A percentile compares a stretch with the other conserved stretches of the same genome.
Conservation (phyloP, 2,329 filamentous ascomycete genomes). For the Cordyceps javanica region DNA sequence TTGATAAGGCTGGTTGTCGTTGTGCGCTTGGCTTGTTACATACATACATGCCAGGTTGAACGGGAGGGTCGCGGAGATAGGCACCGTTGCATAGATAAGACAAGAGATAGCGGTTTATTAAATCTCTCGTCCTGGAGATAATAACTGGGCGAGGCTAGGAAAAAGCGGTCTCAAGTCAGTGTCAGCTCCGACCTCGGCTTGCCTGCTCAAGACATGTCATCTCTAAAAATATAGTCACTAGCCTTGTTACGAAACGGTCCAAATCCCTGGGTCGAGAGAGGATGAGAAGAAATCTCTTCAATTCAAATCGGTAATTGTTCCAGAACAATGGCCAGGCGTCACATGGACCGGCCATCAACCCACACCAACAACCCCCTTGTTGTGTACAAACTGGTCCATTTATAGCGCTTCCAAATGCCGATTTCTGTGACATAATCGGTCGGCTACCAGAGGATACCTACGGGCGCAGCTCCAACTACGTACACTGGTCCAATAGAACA, state of each 20-base stretch:
- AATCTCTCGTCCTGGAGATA: conserved; percentile 8
- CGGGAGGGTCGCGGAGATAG: conserved; percentile 6
- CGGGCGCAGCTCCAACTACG: neutral
- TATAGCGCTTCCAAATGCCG: neutral
- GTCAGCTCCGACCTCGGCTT: conserved; percentile 11
- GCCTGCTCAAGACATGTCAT: neutral
- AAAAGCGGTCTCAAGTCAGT: neutral
- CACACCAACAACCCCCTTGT: neutral
- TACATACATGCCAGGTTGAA: neutral
- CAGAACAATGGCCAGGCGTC: neutral
- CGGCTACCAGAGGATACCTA: conserved; percentile 12
- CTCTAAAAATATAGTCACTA: neutral
- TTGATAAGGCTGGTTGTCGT: conserved; percentile 4
- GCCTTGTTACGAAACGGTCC: neutral
- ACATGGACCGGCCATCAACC: neutral
- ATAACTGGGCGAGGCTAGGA: neutral
- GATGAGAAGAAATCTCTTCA: neutral
- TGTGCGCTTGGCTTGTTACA: conserved; percentile 1
- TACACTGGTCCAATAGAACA: neutral
- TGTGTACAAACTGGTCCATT: neutral
- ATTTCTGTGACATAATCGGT: conserved; percentile 11
- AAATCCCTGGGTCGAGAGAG: neutral
- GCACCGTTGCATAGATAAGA: conserved; percentile 12
- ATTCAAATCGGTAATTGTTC: neutral
- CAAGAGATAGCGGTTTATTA: conserved; percentile 10